Evolutionary conservation across 2,329 filamentous ascomycete genomes (phyloP), one percentile per base, ranked within the genome.

Genomic region (Tolypocladium guangdongense): DNA sequence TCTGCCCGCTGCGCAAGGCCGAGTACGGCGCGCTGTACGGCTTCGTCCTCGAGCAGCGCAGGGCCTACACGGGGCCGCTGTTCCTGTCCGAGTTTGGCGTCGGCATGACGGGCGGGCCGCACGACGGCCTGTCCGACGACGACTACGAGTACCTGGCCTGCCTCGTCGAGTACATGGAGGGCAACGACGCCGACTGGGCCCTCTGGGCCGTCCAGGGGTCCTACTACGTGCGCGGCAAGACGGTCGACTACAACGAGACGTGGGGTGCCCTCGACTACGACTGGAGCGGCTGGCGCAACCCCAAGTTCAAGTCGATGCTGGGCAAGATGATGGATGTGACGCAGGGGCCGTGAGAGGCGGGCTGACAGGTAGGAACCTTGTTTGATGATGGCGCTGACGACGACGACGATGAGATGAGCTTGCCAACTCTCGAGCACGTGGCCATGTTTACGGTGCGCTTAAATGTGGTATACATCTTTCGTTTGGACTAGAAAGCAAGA

Each of bases 81-180:
- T 71, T 81, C 49, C 63, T 84, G 45, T 78, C 76, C 53, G 81
- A 83, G 68, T 83, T 83, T 58, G 80, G 81, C 33, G 79, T 78
- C 47, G 74, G 72, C 54, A 74, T 74, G 67, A 63, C 64, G 22
- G 74, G 73, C 18, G 74, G 74, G 2, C 58, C 63, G 5, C 63
- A 68, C 36, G 74, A 68, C 22, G 76, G 75, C 0, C 61, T 78
- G 18, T 68, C 61, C 41, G 67, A 73, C 36, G 69, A 71, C 45
- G 77, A 79, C 47, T 61, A 68, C 51, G 62, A 61, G 1, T 83
- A 82, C 60, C 69, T 81, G 47, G 66, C 67, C 11, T 84, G 80
- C 58, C 60, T 83, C 37, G 67, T 73, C 6, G 71, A 69, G 12
- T 80, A 81, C 54, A 73, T 83, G 68, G 66, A 73, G 49, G 63